phyloP scores from a whole-genome alignment of 2,329 filamentous ascomycete genomes.

The Apiospora marii region DNA sequence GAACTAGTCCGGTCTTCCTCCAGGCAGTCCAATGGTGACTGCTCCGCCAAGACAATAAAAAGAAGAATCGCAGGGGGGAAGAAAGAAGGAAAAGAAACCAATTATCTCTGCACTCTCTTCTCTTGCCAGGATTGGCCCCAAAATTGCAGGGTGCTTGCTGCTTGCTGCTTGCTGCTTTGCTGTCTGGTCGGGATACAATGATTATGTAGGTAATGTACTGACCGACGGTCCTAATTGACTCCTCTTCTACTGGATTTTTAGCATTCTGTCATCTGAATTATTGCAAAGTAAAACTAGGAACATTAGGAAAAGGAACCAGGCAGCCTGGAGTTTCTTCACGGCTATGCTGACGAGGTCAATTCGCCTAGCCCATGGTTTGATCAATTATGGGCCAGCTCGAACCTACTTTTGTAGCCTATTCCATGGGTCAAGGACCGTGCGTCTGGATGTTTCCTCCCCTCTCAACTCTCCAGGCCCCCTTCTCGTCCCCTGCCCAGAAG shows the following conservation, averaged over 20 bases:
- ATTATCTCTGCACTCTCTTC: neutral
- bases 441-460: neutral
- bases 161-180: neutral
- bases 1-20: conserved; percentile 10
- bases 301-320: neutral
- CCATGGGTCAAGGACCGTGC: conserved; percentile 7
- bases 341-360: conserved; percentile 8
- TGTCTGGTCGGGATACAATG: neutral
- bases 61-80: neutral
- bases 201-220: neutral
- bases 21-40: conserved; percentile 19
- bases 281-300: neutral
- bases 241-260: neutral
- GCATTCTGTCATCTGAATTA: conserved; percentile 22
- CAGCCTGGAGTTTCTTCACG: conserved; percentile 8
- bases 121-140: neutral
- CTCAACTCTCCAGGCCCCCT: neutral
- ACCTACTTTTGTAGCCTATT: conserved; percentile 20
- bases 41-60: conserved; percentile 19
- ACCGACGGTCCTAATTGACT: too few relatives aligned
- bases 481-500: neutral
- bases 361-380: conserved; percentile 20
- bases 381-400: conserved; percentile 22
- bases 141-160: neutral
- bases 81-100: neutral